phyloP scores from a whole-genome alignment of 129 eudicot genomes.

The Silybum marianum region DNA sequence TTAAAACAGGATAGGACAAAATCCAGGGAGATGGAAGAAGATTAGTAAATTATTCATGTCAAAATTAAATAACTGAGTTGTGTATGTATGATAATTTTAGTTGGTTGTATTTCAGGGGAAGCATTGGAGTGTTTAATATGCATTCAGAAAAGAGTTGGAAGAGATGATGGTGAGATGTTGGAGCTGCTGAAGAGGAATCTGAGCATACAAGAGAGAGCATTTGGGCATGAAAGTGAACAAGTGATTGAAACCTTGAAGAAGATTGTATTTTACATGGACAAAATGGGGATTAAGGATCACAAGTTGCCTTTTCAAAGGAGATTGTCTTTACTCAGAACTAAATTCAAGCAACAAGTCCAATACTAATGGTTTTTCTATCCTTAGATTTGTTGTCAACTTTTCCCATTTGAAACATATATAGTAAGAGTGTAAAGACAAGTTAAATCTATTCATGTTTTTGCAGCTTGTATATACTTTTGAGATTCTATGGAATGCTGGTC shows the following conservation, averaged over 20 bases:
- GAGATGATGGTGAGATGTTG: slow-evolving; percentile 58
- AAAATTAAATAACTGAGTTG: too few species aligned
- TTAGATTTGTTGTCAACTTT: neutral
- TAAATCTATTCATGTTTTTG: neutral
- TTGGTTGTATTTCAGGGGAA: slow-evolving; percentile 61
- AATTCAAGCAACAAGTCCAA: slow-evolving; percentile 48
- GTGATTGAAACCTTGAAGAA: slow-evolving; percentile 71
- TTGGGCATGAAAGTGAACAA: slow-evolving; percentile 73
- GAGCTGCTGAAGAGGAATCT: slow-evolving; percentile 68
- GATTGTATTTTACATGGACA: slow-evolving; percentile 69
- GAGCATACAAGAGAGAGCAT: slow-evolving; percentile 76
- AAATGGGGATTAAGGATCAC: slow-evolving; percentile 65
- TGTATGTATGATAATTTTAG: neutral
- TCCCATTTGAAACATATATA: neutral
- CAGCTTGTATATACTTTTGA: neutral
- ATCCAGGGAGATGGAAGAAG: too few species aligned
- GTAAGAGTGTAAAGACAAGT: neutral
- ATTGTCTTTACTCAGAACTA: slow-evolving; percentile 56
- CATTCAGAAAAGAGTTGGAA: slow-evolving; percentile 63
- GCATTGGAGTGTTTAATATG: slow-evolving; percentile 92
- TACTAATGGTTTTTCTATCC: slow-evolving; percentile 17
- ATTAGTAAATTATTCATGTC: too few species aligned
- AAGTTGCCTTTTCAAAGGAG: slow-evolving; percentile 69
- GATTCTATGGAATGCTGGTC: neutral
- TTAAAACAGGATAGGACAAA: too few species aligned